phyloP scores from a whole-genome alignment of 2,329 filamentous ascomycete genomes.

The Annulohypoxylon truncatum region DNA sequence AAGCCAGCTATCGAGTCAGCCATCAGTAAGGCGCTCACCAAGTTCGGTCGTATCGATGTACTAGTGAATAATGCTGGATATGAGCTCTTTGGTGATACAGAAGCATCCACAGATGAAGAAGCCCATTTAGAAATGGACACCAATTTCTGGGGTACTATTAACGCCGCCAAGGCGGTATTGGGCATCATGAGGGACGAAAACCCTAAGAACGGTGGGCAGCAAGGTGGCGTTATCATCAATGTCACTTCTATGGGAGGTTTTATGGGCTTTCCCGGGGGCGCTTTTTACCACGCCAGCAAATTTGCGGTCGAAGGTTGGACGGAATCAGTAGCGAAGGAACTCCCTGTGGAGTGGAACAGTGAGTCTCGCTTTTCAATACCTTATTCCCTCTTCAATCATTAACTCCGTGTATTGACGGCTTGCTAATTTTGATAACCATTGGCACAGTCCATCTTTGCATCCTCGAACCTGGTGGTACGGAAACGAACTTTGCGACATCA shows the following conservation, averaged over 20 bases:
- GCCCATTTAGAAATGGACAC: constrained; percentile 55
- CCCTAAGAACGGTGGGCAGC: constrained; percentile 42
- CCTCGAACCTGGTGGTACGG: constrained; percentile 57
- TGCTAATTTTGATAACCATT: constrained; percentile 3
- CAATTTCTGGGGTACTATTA: constrained; percentile 57
- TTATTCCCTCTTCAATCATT: constrained; percentile 1
- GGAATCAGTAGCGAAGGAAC: constrained; percentile 58
- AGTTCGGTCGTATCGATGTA: constrained; percentile 53
- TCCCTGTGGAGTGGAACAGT: constrained; percentile 58
- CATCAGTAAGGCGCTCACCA: constrained; percentile 47
- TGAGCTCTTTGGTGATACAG: constrained; percentile 46
- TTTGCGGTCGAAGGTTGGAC: constrained; percentile 62
- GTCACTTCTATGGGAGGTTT: constrained; percentile 65
- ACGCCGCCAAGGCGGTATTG: constrained; percentile 54
- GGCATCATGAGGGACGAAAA: constrained; percentile 54
- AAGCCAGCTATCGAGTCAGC: constrained; percentile 51
- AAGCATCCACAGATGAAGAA: constrained; percentile 50
- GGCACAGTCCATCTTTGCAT: constrained; percentile 54
- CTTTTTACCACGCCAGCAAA: constrained; percentile 57
- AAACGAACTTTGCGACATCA: constrained; percentile 51
- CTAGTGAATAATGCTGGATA: constrained; percentile 52
- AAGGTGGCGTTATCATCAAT: constrained; percentile 65
- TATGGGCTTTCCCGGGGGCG: constrained; percentile 50
- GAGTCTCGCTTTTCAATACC: constrained; percentile 27
- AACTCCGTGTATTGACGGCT: not conserved